phyloP scores from a whole-genome alignment of 2,329 filamentous ascomycete species.

The Apiospora pterosperma region DNA sequence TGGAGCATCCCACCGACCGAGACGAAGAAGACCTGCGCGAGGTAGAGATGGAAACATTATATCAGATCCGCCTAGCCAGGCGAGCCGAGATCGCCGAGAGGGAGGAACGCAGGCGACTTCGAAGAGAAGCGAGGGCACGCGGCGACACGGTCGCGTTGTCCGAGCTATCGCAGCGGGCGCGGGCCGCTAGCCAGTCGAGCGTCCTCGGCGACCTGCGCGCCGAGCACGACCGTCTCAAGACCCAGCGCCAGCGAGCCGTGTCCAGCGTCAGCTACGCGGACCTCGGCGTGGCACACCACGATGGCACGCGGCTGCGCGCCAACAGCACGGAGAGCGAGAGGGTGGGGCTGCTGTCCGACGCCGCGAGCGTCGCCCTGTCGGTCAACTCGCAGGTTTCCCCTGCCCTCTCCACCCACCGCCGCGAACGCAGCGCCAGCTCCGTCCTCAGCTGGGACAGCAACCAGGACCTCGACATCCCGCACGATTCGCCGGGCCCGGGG shows the following conservation, averaged over 20 bases:
- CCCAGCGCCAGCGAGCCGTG: slow-evolving; percentile 62
- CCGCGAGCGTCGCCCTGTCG: slow-evolving; percentile 55
- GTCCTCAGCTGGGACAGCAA: slow-evolving; percentile 52
- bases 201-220: slow-evolving; percentile 57
- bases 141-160: slow-evolving; percentile 70
- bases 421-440: slow-evolving; percentile 50
- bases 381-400: slow-evolving; percentile 15
- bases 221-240: slow-evolving; percentile 54
- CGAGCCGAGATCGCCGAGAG: slow-evolving; percentile 73
- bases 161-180: slow-evolving; percentile 57
- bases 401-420: slow-evolving; percentile 28
- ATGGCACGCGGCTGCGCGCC: slow-evolving; percentile 71
- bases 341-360: slow-evolving; percentile 67
- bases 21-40: slow-evolving; percentile 78
- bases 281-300: slow-evolving; percentile 71
- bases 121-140: slow-evolving; percentile 68
- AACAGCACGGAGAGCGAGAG: slow-evolving; percentile 70
- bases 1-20: slow-evolving; percentile 79
- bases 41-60: slow-evolving; percentile 88
- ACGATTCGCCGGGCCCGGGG: slow-evolving; percentile 33
- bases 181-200: slow-evolving; percentile 43
- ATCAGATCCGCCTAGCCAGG: slow-evolving; percentile 80
- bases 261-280: slow-evolving; percentile 76
- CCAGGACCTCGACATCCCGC: slow-evolving; percentile 28
- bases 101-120: slow-evolving; percentile 67